Conservation (phyloP, 495 filamentous ascomycete genomes). For the Hypoxylon intermedium region DNA sequence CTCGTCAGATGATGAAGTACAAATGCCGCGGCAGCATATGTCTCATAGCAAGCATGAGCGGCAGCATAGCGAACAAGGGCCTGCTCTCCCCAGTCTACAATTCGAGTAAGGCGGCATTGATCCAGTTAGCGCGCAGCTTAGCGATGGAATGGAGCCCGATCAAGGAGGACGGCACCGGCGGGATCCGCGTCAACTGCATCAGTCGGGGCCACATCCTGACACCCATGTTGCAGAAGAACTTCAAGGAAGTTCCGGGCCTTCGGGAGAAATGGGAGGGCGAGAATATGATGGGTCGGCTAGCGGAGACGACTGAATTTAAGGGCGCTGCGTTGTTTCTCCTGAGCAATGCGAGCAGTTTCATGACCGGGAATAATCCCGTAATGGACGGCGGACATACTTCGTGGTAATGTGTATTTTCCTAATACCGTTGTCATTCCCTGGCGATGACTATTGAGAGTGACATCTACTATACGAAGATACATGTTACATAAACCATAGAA, state of each 20-base stretch:
- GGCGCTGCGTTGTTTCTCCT: slow-evolving; percentile 64
- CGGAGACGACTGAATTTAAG: slow-evolving; percentile 70
- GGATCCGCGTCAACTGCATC: slow-evolving; percentile 71
- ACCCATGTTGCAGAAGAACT: slow-evolving; percentile 72
- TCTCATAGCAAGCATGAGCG: slow-evolving; percentile 78
- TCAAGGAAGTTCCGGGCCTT: slow-evolving; percentile 67
- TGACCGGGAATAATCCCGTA: slow-evolving; percentile 69
- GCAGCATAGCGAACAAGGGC: slow-evolving; percentile 75
- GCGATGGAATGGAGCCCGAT: slow-evolving; percentile 75
- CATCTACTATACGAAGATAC: no score
- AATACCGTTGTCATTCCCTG: background rate
- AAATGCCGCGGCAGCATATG: slow-evolving; percentile 72
- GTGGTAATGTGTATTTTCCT: slow-evolving; percentile 37
- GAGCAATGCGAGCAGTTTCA: slow-evolving; percentile 72
- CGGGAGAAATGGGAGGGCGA: slow-evolving; percentile 68
- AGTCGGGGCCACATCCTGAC: slow-evolving; percentile 76
- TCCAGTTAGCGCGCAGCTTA: slow-evolving; percentile 68
- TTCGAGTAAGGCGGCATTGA: slow-evolving; percentile 71
- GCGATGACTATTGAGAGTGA: no score
- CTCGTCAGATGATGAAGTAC: slow-evolving; percentile 78
- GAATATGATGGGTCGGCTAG: slow-evolving; percentile 74
- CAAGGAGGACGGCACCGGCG: slow-evolving; percentile 50
- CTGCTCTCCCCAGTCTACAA: slow-evolving; percentile 72
- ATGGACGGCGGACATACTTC: slow-evolving; percentile 70
- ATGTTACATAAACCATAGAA: no score